phyloP scores from a whole-genome alignment of 768 basidiomycete genomes.

The Crucibulum laeve region DNA sequence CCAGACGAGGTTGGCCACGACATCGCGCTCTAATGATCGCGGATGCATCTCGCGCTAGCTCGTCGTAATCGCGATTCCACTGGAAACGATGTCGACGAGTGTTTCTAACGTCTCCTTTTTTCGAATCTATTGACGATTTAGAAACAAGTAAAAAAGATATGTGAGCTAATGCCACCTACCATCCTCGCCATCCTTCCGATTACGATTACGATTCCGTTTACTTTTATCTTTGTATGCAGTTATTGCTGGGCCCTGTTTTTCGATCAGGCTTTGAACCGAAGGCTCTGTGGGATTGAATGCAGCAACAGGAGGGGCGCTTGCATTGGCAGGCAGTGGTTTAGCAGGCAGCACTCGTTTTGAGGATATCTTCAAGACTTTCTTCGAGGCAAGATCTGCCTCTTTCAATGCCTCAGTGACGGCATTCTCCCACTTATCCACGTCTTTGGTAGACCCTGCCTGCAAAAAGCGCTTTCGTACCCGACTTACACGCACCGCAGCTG shows the following conservation, averaged over 20 bases:
- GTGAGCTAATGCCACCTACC: conserved; percentile 13
- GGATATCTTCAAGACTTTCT: conserved; percentile 34
- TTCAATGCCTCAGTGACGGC: conserved; percentile 53
- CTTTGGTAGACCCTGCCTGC: conserved; percentile 47
- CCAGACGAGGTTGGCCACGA: conserved; percentile 52
- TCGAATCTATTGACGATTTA: conserved; percentile 2
- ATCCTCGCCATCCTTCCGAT: conserved; percentile 20
- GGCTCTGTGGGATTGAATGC: conserved; percentile 4
- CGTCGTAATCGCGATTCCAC: conserved; percentile 87
- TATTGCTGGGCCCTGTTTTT: conserved; percentile 21
- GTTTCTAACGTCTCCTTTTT: conserved; percentile 14
- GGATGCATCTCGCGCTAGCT: conserved; percentile 80
- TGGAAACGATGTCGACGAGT: conserved; percentile 64
- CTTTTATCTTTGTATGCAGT: conserved; percentile 16
- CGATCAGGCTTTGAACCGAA: conserved; percentile 21
- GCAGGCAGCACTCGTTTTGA: conserved; percentile 11
- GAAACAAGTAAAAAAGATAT: background rate
- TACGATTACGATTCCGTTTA: conserved; percentile 28
- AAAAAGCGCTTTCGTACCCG: conserved; percentile 54
- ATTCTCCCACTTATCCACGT: conserved; percentile 56
- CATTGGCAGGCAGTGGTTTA: conserved; percentile 1
- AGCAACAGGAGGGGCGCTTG: conserved; percentile 26
- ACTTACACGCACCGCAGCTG: conserved; percentile 46
- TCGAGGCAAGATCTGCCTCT: conserved; percentile 48
- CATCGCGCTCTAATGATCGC: conserved; percentile 81